Evolutionary conservation across 1,139 yeast genomes (phyloP), one percentile per base, ranked within the genome.

Genomic region (Suhomyces coccinellae): DNA sequence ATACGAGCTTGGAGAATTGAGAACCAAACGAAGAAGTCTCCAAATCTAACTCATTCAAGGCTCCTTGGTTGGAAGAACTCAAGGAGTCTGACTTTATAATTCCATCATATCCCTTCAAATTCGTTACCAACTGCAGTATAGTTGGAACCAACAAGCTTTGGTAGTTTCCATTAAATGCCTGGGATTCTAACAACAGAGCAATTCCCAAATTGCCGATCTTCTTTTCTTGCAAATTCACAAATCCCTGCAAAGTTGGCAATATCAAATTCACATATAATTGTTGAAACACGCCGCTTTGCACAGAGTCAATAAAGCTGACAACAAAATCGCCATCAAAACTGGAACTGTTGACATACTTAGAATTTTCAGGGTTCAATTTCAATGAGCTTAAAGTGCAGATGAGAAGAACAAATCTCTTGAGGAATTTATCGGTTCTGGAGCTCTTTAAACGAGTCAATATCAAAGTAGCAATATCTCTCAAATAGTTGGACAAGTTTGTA

Each of bases 21-120:
- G 97, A 85, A 2, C 98, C 98, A 66, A 90, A 93, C 1, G 95
- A 74, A 35, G 83, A 83, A 37, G 77, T 64, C 49, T 84, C 90
- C 33, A 80, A 62, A 44, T 82, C 88, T 46, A 62, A 69, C 51
- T 50, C 69, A 48, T 49, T 61, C 47, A 52, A 50, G 15, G 52
- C 58, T 2, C 56, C 51, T 27, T 63, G 65, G 33, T 66, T 58
- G 41, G 62, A 61, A 39, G 62, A 64, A 17, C 66, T 67, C 33
- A 63, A 66, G 13, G 66, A 65, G 9, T 58, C 59, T 26, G 64
- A 58, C 12, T 67, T 60, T 37, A 62, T 64, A 13, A 74, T 59
- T 3, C 73, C 71, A 36, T 63, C 76, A 33, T 78, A 69, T 5
- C 69, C 60, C 5, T 61, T 48, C 27, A 86, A 67, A 52, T 67